Evolutionary conservation across 2,329 filamentous ascomycete species (phyloP).

Genomic region (Monilinia fructigena): DNA sequence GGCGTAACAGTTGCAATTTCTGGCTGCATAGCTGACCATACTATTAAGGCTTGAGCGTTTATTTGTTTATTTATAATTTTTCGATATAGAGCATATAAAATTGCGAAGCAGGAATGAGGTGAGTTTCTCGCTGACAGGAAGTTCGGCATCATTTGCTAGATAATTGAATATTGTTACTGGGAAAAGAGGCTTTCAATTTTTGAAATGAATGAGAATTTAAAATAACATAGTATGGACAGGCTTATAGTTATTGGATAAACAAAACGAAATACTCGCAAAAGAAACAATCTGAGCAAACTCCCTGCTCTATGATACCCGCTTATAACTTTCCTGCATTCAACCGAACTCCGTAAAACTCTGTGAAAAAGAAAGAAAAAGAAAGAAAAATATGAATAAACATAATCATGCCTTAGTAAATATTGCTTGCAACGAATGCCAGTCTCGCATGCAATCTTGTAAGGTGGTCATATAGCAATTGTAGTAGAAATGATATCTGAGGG

Average conservation of each 20-base stretch:
- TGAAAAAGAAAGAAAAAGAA: background rate
- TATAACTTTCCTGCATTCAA: background rate
- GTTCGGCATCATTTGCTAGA: background rate
- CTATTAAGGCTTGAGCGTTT: background rate
- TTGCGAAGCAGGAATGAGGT: background rate
- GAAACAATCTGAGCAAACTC: background rate
- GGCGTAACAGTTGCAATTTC: background rate
- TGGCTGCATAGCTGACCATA: too few relatives aligned
- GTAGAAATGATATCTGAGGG: background rate
- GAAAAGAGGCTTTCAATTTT: too few relatives aligned
- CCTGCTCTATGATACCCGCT: background rate
- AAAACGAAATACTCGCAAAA: background rate
- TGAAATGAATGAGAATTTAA: background rate
- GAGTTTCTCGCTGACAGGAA: background rate
- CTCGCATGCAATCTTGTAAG: background rate
- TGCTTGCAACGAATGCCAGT: background rate
- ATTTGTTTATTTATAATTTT: background rate
- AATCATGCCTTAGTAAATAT: background rate
- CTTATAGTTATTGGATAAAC: background rate
- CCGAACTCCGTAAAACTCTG: background rate
- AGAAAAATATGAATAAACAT: background rate
- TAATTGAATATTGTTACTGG: background rate
- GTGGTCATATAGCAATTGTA: background rate
- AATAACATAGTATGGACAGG: background rate
- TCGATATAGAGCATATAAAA: background rate